Conservation (phyloP, 2,329 filamentous ascomycete species). For the Trichophyton schoenleinii region DNA sequence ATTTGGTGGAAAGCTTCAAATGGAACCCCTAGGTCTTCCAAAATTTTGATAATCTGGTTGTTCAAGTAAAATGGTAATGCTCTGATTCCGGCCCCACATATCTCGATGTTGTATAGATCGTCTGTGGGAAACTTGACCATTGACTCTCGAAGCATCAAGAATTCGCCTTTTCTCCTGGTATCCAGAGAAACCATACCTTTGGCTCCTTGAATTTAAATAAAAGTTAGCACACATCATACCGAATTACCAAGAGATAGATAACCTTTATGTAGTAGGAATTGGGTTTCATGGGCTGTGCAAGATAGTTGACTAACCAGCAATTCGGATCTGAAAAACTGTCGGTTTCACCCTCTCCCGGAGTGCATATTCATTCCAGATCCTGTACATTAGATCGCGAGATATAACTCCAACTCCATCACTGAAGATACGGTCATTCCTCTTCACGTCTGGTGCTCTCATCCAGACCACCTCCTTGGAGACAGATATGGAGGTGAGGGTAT, state of each 20-base stretch:
- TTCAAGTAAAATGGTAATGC: constrained; percentile 62
- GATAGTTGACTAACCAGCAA: constrained; percentile 36
- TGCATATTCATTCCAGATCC: constrained; percentile 42
- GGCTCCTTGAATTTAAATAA: constrained; percentile 35
- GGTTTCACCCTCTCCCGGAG: constrained; percentile 16
- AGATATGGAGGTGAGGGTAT: constrained; percentile 54
- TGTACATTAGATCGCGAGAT: constrained; percentile 46
- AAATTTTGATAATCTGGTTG: constrained; percentile 69
- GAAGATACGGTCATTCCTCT: constrained; percentile 47
- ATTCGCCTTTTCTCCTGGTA: constrained; percentile 42
- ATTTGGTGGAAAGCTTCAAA: constrained; percentile 49
- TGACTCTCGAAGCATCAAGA: constrained; percentile 53
- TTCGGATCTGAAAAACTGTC: constrained; percentile 55
- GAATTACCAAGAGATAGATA: not conserved
- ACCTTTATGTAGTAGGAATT: not conserved
- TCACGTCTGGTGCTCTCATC: constrained; percentile 20
- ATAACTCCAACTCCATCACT: constrained; percentile 71
- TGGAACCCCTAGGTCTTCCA: constrained; percentile 61
- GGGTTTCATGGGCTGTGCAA: too few relatives aligned
- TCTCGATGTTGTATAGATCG: constrained; percentile 17
- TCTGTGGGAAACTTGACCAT: constrained; percentile 74
- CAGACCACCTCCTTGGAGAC: constrained; percentile 24
- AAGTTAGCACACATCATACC: not conserved
- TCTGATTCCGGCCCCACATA: constrained; percentile 43
- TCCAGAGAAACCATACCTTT: constrained; percentile 73